These are phyloP conservation scores for Microcyclospora tardicrescens DNA, from an alignment of 2,329 filamentous ascomycete species.

Conservation along the genomic window DNA sequence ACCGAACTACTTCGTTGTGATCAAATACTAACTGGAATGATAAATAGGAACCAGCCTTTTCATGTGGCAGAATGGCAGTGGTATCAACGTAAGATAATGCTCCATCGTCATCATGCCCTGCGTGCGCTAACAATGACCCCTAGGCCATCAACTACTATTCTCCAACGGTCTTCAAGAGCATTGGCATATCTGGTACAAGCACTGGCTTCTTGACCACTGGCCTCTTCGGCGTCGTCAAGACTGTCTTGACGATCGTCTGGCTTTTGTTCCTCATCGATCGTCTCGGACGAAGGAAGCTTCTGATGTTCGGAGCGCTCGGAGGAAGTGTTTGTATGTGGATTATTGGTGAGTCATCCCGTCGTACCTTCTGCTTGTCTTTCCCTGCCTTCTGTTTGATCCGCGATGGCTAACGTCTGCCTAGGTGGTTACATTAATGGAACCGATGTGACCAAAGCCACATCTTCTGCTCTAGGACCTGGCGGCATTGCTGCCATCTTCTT, in stretches of 20 bases:
- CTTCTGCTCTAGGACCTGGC: constrained; percentile 27
- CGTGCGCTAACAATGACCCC: too few relatives aligned
- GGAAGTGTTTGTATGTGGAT: constrained; percentile 55
- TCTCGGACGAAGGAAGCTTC: constrained; percentile 47
- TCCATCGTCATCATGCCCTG: too few relatives aligned
- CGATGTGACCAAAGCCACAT: constrained; percentile 6
- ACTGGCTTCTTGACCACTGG: constrained; percentile 55
- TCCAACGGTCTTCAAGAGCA: constrained; percentile 54
- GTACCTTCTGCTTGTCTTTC: too few relatives aligned
- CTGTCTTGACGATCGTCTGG: constrained; percentile 54
- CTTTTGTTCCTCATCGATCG: constrained; percentile 56
- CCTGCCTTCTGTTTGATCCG: neutral
- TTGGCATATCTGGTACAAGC: constrained; percentile 49
- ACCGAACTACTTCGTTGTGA: too few relatives aligned
- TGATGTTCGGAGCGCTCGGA: constrained; percentile 51
- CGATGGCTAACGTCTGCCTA: constrained; percentile 31
- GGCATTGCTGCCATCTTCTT: constrained; percentile 54
- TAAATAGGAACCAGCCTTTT: constrained; percentile 36
- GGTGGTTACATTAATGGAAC: constrained; percentile 10
- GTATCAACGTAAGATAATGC: constrained; percentile 43
- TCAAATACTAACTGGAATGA: too few relatives aligned
- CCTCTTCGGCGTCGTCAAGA: constrained; percentile 67
- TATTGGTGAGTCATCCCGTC: constrained; percentile 32
- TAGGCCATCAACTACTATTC: constrained; percentile 61
- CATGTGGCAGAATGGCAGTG: constrained; percentile 64